Evolutionary conservation across 768 basidiomycete genomes (phyloP).

Genomic region (Rhodotorula kratochvilovae): DNA sequence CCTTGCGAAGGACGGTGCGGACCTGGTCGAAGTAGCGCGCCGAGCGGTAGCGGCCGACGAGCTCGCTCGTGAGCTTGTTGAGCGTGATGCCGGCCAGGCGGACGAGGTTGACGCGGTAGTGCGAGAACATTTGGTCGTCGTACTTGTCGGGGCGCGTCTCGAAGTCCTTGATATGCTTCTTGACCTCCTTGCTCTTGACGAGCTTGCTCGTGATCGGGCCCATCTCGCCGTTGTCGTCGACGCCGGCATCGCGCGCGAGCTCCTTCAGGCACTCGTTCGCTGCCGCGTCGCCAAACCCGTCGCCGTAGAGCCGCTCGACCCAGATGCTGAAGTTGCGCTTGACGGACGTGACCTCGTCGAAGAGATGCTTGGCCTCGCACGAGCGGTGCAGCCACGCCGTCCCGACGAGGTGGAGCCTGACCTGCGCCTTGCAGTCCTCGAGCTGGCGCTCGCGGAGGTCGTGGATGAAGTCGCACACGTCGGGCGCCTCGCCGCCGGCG

Average conservation of each 20-base stretch:
- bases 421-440: slow-evolving; percentile 69
- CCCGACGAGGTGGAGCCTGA: slow-evolving; percentile 61
- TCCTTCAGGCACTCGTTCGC: slow-evolving; percentile 39
- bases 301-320: slow-evolving; percentile 26
- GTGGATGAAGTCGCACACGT: slow-evolving; percentile 88
- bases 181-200: too few species aligned
- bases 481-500: slow-evolving; percentile 66
- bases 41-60: slow-evolving; percentile 82
- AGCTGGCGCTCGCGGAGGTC: slow-evolving; percentile 72
- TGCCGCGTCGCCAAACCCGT: slow-evolving; percentile 40
- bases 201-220: background rate
- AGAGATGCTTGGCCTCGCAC: slow-evolving; percentile 3
- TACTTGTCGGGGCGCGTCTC: background rate
- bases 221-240: slow-evolving; percentile 28
- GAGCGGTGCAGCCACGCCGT: slow-evolving; percentile 61
- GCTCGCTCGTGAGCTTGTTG: slow-evolving; percentile 75
- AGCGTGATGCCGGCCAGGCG: slow-evolving; percentile 83
- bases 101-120: slow-evolving; percentile 58
- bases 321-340: slow-evolving; percentile 1
- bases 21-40: slow-evolving; percentile 88
- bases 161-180: slow-evolving; percentile 50
- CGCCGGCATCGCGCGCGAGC: slow-evolving; percentile 41
- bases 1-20: slow-evolving; percentile 76
- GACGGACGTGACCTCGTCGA: background rate
- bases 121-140: slow-evolving; percentile 34